Conservation (phyloP, 345 rosid species). For the Citrus inodora region DNA sequence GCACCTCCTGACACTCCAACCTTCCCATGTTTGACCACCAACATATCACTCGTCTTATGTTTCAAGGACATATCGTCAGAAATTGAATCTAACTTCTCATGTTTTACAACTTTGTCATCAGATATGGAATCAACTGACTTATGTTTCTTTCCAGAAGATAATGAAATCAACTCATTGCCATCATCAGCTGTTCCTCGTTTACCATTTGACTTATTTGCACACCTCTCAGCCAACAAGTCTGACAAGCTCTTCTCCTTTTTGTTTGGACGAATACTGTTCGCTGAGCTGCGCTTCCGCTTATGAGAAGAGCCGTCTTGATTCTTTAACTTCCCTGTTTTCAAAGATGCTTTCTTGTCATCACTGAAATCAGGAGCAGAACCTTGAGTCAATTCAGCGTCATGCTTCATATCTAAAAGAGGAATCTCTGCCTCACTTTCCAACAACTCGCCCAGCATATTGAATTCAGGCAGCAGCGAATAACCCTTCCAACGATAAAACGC, state of each 20-base stretch:
- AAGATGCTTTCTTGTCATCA: conserved; percentile 23
- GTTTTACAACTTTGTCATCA: conserved; percentile 20
- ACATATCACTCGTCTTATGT: conserved; percentile 15
- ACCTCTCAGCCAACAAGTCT: conserved; percentile 46
- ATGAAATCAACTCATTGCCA: conserved; percentile 13
- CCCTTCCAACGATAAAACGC: conserved; percentile 75
- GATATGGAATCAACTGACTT: conserved; percentile 30
- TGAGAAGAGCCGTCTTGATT: conserved; percentile 20
- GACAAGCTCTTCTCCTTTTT: conserved; percentile 63
- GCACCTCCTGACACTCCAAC: conserved; percentile 15
- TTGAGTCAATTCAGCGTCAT: conserved; percentile 13
- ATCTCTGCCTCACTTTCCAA: conserved; percentile 45
- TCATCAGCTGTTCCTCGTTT: conserved; percentile 27
- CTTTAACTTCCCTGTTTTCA: conserved; percentile 29
- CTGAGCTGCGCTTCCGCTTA: conserved; percentile 34
- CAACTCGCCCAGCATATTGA: conserved; percentile 39
- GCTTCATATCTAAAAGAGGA: conserved; percentile 18
- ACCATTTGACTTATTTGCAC: conserved; percentile 20
- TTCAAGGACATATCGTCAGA: conserved; percentile 14
- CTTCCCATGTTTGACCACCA: conserved; percentile 23
- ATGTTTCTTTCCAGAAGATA: conserved; percentile 36
- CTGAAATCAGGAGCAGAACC: conserved; percentile 20
- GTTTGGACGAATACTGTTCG: conserved; percentile 18
- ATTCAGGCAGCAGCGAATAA: conserved; percentile 47
- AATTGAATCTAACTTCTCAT: conserved; percentile 3